A percentile compares a stretch with the other conserved stretches of the same genome.
phyloP scores from a whole-genome alignment of 169 alveolate species.

The Cryptosporidium muris region DNA sequence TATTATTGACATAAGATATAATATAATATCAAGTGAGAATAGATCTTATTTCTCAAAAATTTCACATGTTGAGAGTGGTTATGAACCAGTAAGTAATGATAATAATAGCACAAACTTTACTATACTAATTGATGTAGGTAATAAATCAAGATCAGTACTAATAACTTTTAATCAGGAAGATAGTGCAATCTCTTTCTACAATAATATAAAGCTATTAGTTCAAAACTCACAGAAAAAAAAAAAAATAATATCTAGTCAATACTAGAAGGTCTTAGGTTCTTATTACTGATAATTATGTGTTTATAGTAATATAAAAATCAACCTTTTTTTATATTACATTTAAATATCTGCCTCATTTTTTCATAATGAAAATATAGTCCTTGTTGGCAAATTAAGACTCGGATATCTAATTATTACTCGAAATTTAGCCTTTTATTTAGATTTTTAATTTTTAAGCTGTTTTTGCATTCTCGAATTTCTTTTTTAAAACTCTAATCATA shows the following conservation, averaged over 20 bases:
- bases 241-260: background rate
- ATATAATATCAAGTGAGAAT: conserved; percentile 3
- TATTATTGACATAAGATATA: conserved; percentile 14
- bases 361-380: background rate
- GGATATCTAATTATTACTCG: too few relatives aligned
- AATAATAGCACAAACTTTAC: conserved; percentile 5
- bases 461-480: conserved; percentile 46
- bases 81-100: conserved; percentile 31
- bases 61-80: conserved; percentile 19
- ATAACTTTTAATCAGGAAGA: conserved; percentile 5
- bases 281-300: too few relatives aligned
- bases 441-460: background rate
- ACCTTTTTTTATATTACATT: background rate
- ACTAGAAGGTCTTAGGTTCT: too few relatives aligned
- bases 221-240: background rate
- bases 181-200: conserved; percentile 26
- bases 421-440: too few relatives aligned
- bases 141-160: conserved; percentile 10
- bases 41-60: background rate
- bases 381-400: too few relatives aligned
- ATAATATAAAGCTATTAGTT: conserved; percentile 1
- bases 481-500: conserved; percentile 65
- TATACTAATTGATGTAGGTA: conserved; percentile 42
- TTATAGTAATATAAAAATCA: background rate
- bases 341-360: background rate